Conservation (phyloP, 140 eudicot species). For the Erigeron philadelphicus region DNA sequence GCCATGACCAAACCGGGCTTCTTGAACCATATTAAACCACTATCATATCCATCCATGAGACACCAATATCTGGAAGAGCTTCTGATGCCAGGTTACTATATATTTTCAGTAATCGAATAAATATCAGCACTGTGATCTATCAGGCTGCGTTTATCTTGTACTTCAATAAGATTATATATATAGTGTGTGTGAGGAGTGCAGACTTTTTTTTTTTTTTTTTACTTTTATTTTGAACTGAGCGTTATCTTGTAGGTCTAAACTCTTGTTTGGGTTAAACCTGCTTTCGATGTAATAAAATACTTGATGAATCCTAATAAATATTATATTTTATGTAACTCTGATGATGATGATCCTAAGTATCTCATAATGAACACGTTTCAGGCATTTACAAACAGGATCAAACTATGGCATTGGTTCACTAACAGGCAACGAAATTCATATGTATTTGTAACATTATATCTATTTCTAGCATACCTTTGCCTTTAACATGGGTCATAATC, state of each 20-base stretch:
- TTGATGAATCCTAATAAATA: slow-evolving; percentile 11
- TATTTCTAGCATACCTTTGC: no score
- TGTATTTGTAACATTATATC: no score
- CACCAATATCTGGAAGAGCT: not conserved
- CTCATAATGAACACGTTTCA: no score
- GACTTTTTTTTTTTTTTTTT: not conserved
- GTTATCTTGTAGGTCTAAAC: slow-evolving; percentile 21
- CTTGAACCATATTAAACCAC: slow-evolving; percentile 34
- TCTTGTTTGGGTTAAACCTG: slow-evolving; percentile 21
- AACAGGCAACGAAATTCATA: no score
- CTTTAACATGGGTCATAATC: no score
- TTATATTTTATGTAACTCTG: no score
- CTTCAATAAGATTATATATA: not conserved
- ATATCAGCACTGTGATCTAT: slow-evolving; percentile 8
- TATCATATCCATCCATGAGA: not conserved
- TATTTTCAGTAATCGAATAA: slow-evolving; percentile 29
- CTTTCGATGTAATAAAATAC: slow-evolving; percentile 30
- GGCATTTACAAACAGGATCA: no score
- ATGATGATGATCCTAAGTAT: no score
- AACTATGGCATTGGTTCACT: no score
- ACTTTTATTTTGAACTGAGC: not conserved
- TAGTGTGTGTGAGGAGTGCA: slow-evolving; percentile 33
- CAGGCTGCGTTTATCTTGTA: slow-evolving; percentile 19
- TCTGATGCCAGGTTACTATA: slow-evolving; percentile 21
- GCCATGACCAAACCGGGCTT: slow-evolving; percentile 54